Evolutionary conservation across 2,329 filamentous ascomycete species (phyloP), one percentile per base, ranked within the genome.

Genomic region (Penicillium sumatraense): DNA sequence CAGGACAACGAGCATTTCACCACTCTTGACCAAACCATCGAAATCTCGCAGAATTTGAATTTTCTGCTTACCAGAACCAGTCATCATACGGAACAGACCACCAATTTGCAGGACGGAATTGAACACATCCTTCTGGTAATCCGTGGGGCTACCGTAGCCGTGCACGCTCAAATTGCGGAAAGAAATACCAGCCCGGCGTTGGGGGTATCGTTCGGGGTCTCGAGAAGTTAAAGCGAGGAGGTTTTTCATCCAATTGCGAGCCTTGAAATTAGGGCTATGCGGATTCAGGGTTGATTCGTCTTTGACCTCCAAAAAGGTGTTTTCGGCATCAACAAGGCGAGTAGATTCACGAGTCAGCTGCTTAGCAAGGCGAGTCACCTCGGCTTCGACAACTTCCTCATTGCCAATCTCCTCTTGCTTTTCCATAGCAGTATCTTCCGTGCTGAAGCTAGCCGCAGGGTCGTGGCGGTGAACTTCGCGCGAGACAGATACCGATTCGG

Each of bases 91-190:
- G 52, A 70, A 64, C 9, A 75, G 51, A n/a, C 65, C 66, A 10
- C 67, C 70, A 6, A 75, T 35, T 51, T 75, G 64, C 26, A 76
- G 56, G n/a, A 72, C 55, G 13, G 70, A 68, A 55, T 75, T 77
- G 57, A 70, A 70, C 21, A 75, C 65, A 68, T 75, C 69, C 63
- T 75, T 73, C 48, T 91, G 88, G 71, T 87, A 90, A 69, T 90
- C 88, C 1, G 87, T 89, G 0, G 84, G 78, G 36, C 81, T 82
- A 41, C 87, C 87, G 63, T 82, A 90, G 36, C 88, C 87, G 66
- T 86, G 85, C 5, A 89, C 86, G 57, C 84, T 89, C 53, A 91
- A 77, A 66, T 89, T 82, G 70, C 84, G 82, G 75, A 88, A 90
- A 48, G 81, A 80, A 41, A 91, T 79, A 44, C 88, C 88, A 0